phyloP scores from a whole-genome alignment of 2,329 filamentous ascomycete genomes.

The Leptographium galeiforme region DNA sequence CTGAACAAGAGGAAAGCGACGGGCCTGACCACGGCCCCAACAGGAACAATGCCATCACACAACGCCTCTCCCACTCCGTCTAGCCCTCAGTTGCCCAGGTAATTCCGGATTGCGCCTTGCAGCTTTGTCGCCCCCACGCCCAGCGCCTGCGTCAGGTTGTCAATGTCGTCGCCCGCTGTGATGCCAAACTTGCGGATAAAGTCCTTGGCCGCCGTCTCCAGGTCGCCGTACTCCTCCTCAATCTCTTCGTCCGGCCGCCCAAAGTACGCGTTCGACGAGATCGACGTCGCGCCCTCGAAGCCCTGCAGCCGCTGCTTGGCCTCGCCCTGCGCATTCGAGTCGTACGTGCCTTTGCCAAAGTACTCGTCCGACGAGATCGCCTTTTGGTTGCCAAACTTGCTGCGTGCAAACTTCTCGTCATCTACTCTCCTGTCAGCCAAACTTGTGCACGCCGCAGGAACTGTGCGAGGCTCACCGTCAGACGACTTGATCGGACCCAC shows the following conservation, averaged over 20 bases:
- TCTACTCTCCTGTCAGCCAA: conserved; percentile 28
- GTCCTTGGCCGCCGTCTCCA: conserved; percentile 90
- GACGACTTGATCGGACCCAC: conserved; percentile 60
- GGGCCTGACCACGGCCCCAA: neutral
- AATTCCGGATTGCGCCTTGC: conserved; percentile 59
- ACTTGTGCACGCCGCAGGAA: neutral
- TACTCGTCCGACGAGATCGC: conserved; percentile 97
- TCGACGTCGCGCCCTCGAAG: conserved; percentile 83
- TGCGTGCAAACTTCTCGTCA: conserved; percentile 67
- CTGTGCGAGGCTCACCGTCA: conserved; percentile 31
- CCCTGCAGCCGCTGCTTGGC: conserved; percentile 78
- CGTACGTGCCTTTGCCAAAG: conserved; percentile 82
- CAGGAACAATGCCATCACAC: neutral
- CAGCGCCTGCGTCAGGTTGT: conserved; percentile 71
- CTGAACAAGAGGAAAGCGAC: neutral
- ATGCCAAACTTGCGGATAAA: conserved; percentile 92
- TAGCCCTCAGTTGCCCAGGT: conserved; percentile 38
- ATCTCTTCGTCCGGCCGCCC: conserved; percentile 70
- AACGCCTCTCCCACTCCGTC: neutral
- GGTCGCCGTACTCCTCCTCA: conserved; percentile 71
- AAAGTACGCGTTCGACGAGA: conserved; percentile 96
- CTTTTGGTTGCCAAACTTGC: conserved; percentile 86
- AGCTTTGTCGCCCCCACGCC: conserved; percentile 77
- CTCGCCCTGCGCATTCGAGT: conserved; percentile 67
- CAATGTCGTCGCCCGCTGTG: conserved; percentile 88